Evolutionary conservation across 2,329 filamentous ascomycete species (phyloP).

Genomic region (Calcarisporium arbuscula): DNA sequence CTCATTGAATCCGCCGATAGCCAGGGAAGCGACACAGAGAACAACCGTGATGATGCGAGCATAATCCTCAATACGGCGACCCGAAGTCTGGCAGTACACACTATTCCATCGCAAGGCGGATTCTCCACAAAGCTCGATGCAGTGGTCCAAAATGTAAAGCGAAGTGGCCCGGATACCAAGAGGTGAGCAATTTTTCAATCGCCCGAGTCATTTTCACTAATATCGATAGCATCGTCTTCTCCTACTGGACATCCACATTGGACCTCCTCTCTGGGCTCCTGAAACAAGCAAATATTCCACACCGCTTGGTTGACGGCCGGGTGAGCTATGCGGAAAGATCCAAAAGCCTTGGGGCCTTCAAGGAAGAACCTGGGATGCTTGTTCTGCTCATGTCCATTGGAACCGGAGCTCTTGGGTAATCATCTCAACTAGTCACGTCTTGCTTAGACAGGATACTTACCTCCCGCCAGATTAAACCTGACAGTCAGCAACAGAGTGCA

Average conservation of each 20-base stretch:
- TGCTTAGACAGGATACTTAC: neutral
- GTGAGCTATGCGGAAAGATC: no score
- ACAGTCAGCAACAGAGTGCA: slow-evolving; percentile 41
- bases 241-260: slow-evolving; percentile 37
- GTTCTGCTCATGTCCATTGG: slow-evolving; percentile 48
- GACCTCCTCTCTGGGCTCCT: slow-evolving; percentile 29
- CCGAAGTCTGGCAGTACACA: no score
- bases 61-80: no score
- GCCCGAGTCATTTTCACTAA: slow-evolving; percentile 13
- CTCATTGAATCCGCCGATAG: slow-evolving; percentile 16
- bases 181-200: slow-evolving; percentile 1
- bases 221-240: slow-evolving; percentile 35
- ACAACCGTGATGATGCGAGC: no score
- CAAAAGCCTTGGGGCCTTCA: no score
- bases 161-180: slow-evolving; percentile 16
- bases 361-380: no score
- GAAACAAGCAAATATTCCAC: slow-evolving; percentile 15
- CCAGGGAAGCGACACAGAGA: slow-evolving; percentile 13
- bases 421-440: neutral
- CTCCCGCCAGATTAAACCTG: slow-evolving; percentile 35
- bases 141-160: slow-evolving; percentile 23
- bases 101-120: slow-evolving; percentile 22
- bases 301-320: no score
- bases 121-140: slow-evolving; percentile 27
- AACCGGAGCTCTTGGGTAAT: slow-evolving; percentile 43